Base-by-base conservation (phyloP, 2,329 filamentous ascomycete species). In the Paecilomyces dactylethromorphus region DNA sequence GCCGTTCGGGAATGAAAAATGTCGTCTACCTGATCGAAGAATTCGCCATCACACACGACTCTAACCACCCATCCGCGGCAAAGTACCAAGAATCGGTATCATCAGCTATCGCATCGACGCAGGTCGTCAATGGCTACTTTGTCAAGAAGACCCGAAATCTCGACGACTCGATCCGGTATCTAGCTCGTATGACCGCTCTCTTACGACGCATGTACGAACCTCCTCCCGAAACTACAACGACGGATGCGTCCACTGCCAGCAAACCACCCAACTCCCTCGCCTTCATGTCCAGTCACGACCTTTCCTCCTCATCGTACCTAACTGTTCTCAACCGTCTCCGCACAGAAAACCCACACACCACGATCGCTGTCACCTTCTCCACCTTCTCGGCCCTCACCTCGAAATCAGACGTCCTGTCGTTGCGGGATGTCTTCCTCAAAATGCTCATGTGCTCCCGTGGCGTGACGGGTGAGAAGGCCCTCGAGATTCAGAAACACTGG, bases 381-480 rank as follows among this genome's bases (percentile, higher is more conserved):
- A 87, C 87, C 0, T 92, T 93, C 69, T 84, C 87, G 0, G 86
- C 85, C 0, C 75, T 93, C 52, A 85, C 85, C 0, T 90, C 87
- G 8, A 94, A 94, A 71, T 90, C 88, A 0, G 87, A 90, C 56
- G 83, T 83, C 59, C 83, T 91, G 65, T 90, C 89, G 0, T 76
- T 93, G 10, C 80, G 88, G 58, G 90, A 94, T 65, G 73, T 92
- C 0, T 93, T 85, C 65, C 76, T 94, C 26, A 92, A 92, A 73
- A 93, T 94, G 89, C 81, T 94, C 54, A 92, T 94, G 89, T 91
- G 88, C 62, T 90, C 84, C 1, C 83, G 83, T 57, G 88, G 89
- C 1, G 79, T 94, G 12, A 90, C 88, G 0, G 88, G 87, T 2
- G 89, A 92, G 65, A 90, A 89, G 66, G 90, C 90, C 0, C 73